Evolutionary conservation across 108 stramenopile species (phyloP).

Genomic region (Fistulifera pelliculosa): DNA sequence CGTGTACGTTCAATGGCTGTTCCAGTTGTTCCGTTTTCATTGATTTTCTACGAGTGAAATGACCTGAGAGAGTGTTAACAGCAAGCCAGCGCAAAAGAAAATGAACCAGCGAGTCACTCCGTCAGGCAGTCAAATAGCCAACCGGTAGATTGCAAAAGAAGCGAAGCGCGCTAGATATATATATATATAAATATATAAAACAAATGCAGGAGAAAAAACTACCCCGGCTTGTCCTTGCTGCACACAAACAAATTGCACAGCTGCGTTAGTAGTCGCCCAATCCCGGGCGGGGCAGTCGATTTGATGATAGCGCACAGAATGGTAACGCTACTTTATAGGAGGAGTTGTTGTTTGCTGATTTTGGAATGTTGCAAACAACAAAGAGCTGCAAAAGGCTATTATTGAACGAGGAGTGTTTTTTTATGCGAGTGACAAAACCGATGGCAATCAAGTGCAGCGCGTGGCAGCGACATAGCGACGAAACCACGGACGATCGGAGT

Average conservation of each 20-base stretch:
- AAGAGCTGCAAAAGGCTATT: not conserved
- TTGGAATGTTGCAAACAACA: not conserved
- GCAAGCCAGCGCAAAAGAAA: not conserved
- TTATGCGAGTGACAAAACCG: too few relatives aligned
- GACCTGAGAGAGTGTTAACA: not conserved
- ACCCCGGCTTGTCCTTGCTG: constrained; percentile 6
- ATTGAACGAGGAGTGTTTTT: too few relatives aligned
- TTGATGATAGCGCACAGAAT: constrained; percentile 2
- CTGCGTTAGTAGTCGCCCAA: constrained; percentile 9
- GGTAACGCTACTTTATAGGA: not conserved
- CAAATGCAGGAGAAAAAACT: not conserved
- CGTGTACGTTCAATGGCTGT: not conserved
- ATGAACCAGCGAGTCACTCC: not conserved
- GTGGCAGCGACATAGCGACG: too few relatives aligned
- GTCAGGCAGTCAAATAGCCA: not conserved
- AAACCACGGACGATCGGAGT: too few relatives aligned
- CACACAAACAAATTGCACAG: constrained; percentile 4
- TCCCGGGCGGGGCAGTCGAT: constrained; percentile 5
- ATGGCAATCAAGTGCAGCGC: not conserved
- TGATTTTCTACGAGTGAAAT: not conserved
- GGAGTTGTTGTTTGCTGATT: not conserved
- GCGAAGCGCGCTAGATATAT: not conserved
- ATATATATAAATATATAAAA: not conserved
- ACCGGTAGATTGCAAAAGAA: not conserved
- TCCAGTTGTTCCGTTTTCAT: not conserved